A percentile compares a stretch with the other conserved stretches of the same genome.
Conservation (phyloP, 495 filamentous ascomycete species). For the Neurospora sp. region DNA sequence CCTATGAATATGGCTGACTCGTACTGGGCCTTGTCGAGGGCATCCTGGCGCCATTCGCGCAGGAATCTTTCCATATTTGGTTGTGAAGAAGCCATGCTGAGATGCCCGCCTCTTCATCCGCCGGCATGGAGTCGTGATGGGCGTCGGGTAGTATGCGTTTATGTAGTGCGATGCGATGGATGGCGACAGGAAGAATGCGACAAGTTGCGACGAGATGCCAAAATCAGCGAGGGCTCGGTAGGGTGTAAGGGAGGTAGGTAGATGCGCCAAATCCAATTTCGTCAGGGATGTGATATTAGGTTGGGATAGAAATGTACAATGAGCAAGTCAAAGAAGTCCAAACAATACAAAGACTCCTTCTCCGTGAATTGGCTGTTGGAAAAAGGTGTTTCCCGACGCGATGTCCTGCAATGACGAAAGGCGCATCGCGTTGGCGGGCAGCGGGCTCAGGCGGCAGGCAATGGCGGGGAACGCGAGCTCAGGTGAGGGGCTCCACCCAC, state of each 20-base stretch:
- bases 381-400: background rate
- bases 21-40: conserved; percentile 85
- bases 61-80: conserved; percentile 77
- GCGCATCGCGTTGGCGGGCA: background rate
- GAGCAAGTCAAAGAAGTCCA: background rate
- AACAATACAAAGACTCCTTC: background rate
- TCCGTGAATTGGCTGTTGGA: background rate
- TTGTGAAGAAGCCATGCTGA: conserved; percentile 14
- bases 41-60: conserved; percentile 86
- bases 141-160: background rate
- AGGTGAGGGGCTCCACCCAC: background rate
- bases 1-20: conserved; percentile 93
- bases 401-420: background rate
- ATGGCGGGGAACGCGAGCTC: background rate
- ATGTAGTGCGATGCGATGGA: background rate
- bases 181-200: background rate
- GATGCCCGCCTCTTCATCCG: background rate
- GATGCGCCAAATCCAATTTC: background rate
- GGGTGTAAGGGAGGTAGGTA: background rate
- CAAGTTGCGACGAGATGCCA: background rate
- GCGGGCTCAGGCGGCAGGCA: background rate
- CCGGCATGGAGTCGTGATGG: background rate
- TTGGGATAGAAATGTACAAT: background rate
- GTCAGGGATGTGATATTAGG: background rate
- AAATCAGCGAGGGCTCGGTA: background rate